These are phyloP conservation scores for Yamadazyma oceani DNA, from an alignment of 1,139 yeast genomes.

Conservation along the genomic window DNA sequence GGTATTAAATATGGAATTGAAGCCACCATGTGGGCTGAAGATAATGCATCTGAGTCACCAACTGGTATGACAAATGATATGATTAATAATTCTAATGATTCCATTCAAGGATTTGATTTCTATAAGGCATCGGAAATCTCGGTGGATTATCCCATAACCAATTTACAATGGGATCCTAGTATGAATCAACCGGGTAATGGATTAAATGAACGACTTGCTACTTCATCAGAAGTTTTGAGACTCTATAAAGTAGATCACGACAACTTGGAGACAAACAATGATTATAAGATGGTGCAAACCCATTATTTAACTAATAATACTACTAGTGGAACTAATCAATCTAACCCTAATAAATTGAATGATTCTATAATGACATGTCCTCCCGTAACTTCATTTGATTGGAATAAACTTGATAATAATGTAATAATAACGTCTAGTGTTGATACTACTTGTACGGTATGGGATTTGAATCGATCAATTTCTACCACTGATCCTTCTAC, in stretches of 20 bases:
- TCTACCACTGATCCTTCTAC: constrained; percentile 6
- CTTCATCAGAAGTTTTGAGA: constrained; percentile 71
- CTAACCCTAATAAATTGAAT: constrained; percentile 14
- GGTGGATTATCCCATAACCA: constrained; percentile 67
- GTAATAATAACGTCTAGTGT: constrained; percentile 82
- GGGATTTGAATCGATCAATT: constrained; percentile 65
- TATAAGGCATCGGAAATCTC: constrained; percentile 49
- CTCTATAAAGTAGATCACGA: constrained; percentile 55
- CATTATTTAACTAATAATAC: constrained; percentile 44
- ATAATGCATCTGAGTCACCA: constrained; percentile 7
- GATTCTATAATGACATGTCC: constrained; percentile 56
- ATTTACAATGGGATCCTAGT: constrained; percentile 71
- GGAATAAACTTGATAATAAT: constrained; percentile 76
- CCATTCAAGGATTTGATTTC: constrained; percentile 48
- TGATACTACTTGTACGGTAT: constrained; percentile 94
- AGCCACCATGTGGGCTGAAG: constrained; percentile 11
- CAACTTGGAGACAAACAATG: constrained; percentile 29
- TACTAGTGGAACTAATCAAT: constrained; percentile 14
- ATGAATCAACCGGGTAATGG: constrained; percentile 24
- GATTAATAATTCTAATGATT: constrained; percentile 13
- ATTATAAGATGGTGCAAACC: constrained; percentile 37
- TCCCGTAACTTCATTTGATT: constrained; percentile 90
- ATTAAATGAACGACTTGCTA: constrained; percentile 49
- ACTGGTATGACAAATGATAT: constrained; percentile 4
- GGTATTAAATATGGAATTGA: constrained; percentile 38